These are phyloP conservation scores for Aspergillus sojae DNA, from an alignment of 2,329 filamentous ascomycete species.

Conservation along the genomic window DNA sequence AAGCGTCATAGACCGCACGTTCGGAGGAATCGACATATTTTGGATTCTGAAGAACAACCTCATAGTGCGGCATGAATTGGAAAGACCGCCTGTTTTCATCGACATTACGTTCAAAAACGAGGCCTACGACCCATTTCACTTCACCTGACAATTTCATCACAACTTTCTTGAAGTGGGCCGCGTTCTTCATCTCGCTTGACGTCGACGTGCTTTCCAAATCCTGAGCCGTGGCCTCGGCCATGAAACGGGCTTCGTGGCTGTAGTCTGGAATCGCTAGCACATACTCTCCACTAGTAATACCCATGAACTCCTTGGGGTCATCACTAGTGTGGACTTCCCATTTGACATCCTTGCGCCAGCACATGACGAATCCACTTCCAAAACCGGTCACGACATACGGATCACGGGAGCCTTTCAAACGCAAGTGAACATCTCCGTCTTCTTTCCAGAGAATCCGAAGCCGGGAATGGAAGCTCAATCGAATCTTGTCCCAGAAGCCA, in stretches of 20 bases:
- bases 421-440: constrained; percentile 91
- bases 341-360: constrained; percentile 91
- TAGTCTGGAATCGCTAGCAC: constrained; percentile 94
- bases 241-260: constrained; percentile 78
- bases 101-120: constrained; percentile 88
- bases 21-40: constrained; percentile 65
- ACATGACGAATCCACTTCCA: constrained; percentile 96
- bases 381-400: constrained; percentile 91
- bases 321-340: constrained; percentile 84
- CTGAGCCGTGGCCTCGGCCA: constrained; percentile 46
- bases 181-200: constrained; percentile 67
- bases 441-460: constrained; percentile 90
- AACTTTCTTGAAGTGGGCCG: constrained; percentile 94
- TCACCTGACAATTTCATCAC: constrained; percentile 98
- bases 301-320: constrained; percentile 92
- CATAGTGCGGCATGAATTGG: constrained; percentile 88
- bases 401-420: constrained; percentile 85
- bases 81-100: constrained; percentile 75
- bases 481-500: constrained; percentile 98
- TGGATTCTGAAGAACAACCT: constrained; percentile 82
- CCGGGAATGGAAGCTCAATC: constrained; percentile 89
- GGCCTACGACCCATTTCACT: constrained; percentile 86
- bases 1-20: constrained; percentile 78
- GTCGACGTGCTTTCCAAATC: constrained; percentile 64
- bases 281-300: constrained; percentile 92